Evolutionary conservation across 805 yeast species (phyloP), one percentile per base, ranked within the genome.

Genomic region (Candida golubevii): DNA sequence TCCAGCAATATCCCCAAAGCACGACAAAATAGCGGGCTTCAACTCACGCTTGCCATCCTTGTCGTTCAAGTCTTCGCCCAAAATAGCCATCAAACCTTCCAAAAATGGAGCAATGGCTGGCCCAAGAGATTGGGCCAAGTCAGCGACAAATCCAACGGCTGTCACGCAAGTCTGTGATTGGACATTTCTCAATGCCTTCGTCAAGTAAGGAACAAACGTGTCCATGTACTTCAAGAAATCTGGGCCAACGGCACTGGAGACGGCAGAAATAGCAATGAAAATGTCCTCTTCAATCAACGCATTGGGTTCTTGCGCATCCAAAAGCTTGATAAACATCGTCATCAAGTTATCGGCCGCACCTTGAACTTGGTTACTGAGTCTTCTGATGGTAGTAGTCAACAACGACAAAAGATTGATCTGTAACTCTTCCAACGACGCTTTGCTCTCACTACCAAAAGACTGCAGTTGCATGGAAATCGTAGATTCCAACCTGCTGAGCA

Each of bases 1-100:
- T 0, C 96, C 79, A 4, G 98, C 97, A 58, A 93, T 79, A 65
- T 93, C 99, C 51, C 99, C 99, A 63, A 93, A 88, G 58, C 96
- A 88, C 10, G 97, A 87, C 53, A 93, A 70, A 27, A 91, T 88
- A 18, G 88, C 76, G 13, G 97, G 97, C 63, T 87, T 83, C 53
- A 91, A 74, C 50, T 88, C 96, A 47, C 87, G 79, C 60, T 83
- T 83, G 14, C 88, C 82, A 45, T 77, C 78, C 35, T 77, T 74
- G 56, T 78, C 78, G 46, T 84, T 80, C 50, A 93, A 74, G 58
- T 81, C 80, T 39, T 77, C 74, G 42, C 96, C 91, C 60, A 93
- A 75, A 38, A 85, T 84, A 41, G 79, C 78, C 96, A 93, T 89
- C 59, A 91, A 77, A 4, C 83, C 85, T 47, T 81, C 82, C 50